Evolutionary conservation across 2,329 filamentous ascomycete genomes (phyloP).

Genomic region (Exophiala xenobiotica): DNA sequence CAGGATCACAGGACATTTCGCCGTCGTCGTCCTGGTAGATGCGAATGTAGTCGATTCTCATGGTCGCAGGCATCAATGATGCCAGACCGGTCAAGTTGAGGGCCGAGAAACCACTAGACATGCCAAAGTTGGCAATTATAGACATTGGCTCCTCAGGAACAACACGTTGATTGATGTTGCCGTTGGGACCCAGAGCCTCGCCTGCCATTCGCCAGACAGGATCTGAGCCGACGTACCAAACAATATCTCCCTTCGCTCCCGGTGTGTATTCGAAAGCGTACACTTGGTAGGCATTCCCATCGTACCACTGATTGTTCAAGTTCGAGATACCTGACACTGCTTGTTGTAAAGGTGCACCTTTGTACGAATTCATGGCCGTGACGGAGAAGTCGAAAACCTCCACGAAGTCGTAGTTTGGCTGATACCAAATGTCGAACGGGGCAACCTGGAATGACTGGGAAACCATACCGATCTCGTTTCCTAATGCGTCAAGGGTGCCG

Average conservation of each 20-base stretch:
- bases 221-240: slow-evolving; percentile 65
- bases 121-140: slow-evolving; percentile 68
- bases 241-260: slow-evolving; percentile 59
- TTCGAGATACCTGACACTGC: slow-evolving; percentile 61
- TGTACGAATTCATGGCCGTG: slow-evolving; percentile 60
- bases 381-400: slow-evolving; percentile 63
- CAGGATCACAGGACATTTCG: slow-evolving; percentile 66
- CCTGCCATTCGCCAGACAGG: slow-evolving; percentile 65
- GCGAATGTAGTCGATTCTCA: slow-evolving; percentile 68
- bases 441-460: slow-evolving; percentile 68
- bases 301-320: slow-evolving; percentile 66
- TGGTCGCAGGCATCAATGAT: slow-evolving; percentile 60
- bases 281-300: slow-evolving; percentile 61
- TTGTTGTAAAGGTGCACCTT: slow-evolving; percentile 63
- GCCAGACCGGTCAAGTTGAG: slow-evolving; percentile 59
- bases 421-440: slow-evolving; percentile 69
- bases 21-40: slow-evolving; percentile 65
- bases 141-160: slow-evolving; percentile 68
- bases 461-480: slow-evolving; percentile 58
- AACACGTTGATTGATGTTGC: slow-evolving; percentile 65
- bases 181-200: slow-evolving; percentile 63
- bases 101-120: slow-evolving; percentile 64
- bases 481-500: slow-evolving; percentile 49
- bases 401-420: slow-evolving; percentile 63
- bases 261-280: slow-evolving; percentile 65